These are phyloP conservation scores for Ogataea allantospora DNA, from an alignment of 805 yeast species.

Conservation along the genomic window DNA sequence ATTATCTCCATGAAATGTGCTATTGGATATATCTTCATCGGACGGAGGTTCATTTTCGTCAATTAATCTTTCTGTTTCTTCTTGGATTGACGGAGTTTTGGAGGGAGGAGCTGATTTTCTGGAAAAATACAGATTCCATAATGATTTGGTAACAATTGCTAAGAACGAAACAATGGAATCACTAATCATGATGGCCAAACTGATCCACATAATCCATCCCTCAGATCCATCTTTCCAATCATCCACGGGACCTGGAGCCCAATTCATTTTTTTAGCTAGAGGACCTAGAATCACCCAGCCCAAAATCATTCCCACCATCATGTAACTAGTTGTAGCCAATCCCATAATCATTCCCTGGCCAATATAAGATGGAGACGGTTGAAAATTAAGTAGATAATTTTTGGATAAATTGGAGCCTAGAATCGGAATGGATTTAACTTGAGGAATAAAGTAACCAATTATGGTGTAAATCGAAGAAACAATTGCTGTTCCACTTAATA, in stretches of 20 bases:
- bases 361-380: slow-evolving; percentile 95
- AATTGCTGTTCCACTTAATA: slow-evolving; percentile 58
- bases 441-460: slow-evolving; percentile 69
- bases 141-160: slow-evolving; percentile 53
- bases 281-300: slow-evolving; percentile 97
- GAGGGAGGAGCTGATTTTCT: background rate
- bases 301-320: slow-evolving; percentile 83
- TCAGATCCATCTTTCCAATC: slow-evolving; percentile 95
- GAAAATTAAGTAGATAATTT: slow-evolving; percentile 78
- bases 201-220: slow-evolving; percentile 97
- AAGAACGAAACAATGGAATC: slow-evolving; percentile 82
- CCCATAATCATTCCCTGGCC: slow-evolving; percentile 99
- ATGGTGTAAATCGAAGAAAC: slow-evolving; percentile 74
- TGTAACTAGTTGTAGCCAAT: slow-evolving; percentile 80
- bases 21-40: slow-evolving; percentile 23
- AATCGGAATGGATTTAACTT: slow-evolving; percentile 64
- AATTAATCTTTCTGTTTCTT: slow-evolving; percentile 11
- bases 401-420: slow-evolving; percentile 66
- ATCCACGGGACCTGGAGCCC: slow-evolving; percentile 89
- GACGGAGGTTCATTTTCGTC: slow-evolving; percentile 16
- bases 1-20: slow-evolving; percentile 23
- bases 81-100: background rate
- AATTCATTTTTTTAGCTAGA: slow-evolving; percentile 59
- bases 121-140: slow-evolving; percentile 11
- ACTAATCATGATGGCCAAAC: slow-evolving; percentile 89